Evolutionary conservation across 108 stramenopile species (phyloP), one percentile per base, ranked within the genome.

Genomic region (Nitzschia sp.): DNA sequence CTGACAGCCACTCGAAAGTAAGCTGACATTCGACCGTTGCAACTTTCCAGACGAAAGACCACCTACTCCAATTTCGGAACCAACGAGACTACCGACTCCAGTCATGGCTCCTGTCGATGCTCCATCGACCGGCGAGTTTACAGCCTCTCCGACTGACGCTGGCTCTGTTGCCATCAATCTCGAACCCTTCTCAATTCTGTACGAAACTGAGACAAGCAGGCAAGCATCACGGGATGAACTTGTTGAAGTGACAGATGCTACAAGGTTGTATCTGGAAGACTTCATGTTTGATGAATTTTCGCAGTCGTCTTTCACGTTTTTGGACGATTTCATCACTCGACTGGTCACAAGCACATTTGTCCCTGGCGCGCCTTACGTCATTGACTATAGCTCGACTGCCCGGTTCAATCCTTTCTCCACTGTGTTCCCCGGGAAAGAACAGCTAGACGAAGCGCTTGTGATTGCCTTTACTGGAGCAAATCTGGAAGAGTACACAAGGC

Each of bases 271-370:
- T 36, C 33, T 77, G 18, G 64, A 64, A 48, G 69, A 64, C 8
- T 77, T 55, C 54, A 57, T 77, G 35, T 26, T 36, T n/a, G 45
- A 56, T 3, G 69, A 65, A 47, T 77, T 70, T 66, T 63, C 54
- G 3, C 47, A 47, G 23, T 34, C 64, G 46, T 24, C 65, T n/a
- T 66, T 74, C 28, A 74, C 74, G 25, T 30, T 54, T 23, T 36
- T 59, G 13, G 54, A 66, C 23, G 47, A 59, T 28, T 66, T 74
- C 35, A 51, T 67, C 47, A 74, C 65, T 25, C 34, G 42, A 4
- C 51, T 67, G 57, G 34, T 61, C 24, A 64, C 31, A 24, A 45
- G 31, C 17, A 54, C 32, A 32, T 49, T 30, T 15, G 30, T 46
- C 57, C n/a, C 32, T 2, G 65, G 56, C 2, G 33, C 42, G 6